A percentile compares a stretch with the other conserved stretches of the same genome.
Evolutionary conservation across 139 green algal species (phyloP).

Genomic region (Limnomonas spitsbergensis): DNA sequence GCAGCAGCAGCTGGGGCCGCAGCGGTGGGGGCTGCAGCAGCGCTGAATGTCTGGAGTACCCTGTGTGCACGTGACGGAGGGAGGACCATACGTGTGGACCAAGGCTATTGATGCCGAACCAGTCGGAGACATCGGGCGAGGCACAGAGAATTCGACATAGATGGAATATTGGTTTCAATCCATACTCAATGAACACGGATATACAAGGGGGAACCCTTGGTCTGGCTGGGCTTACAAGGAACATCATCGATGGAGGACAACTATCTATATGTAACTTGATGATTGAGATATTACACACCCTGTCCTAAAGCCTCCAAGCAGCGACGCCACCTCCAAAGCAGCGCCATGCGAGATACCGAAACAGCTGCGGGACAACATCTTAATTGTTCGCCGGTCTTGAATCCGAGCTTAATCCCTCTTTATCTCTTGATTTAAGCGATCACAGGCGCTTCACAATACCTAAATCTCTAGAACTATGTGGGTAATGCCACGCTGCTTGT

Average conservation of each 20-base stretch:
- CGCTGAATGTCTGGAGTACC: conserved; percentile 2
- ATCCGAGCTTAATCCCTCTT: too few relatives aligned
- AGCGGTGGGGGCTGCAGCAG: conserved; percentile 18
- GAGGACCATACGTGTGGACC: neutral
- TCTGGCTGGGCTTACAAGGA: neutral
- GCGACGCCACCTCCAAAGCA: neutral
- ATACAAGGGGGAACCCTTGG: neutral
- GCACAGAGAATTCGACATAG: too few relatives aligned
- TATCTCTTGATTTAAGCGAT: too few relatives aligned
- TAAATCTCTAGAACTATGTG: too few relatives aligned
- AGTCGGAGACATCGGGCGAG: neutral
- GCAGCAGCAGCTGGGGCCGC: conserved; percentile 5
- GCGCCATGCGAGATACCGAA: too few relatives aligned
- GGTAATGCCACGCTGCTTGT: too few relatives aligned
- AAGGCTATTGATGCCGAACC: neutral
- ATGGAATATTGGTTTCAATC: too few relatives aligned
- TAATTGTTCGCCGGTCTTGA: too few relatives aligned
- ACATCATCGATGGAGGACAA: neutral
- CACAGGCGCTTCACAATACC: too few relatives aligned
- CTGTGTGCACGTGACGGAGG: neutral
- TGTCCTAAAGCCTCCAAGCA: conserved; percentile 7
- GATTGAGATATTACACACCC: neutral
- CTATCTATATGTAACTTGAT: neutral
- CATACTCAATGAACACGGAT: neutral
- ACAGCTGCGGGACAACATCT: too few relatives aligned